These are phyloP conservation scores for Solanum sitiens DNA, from an alignment of 257 asterid species.

Conservation along the genomic window DNA sequence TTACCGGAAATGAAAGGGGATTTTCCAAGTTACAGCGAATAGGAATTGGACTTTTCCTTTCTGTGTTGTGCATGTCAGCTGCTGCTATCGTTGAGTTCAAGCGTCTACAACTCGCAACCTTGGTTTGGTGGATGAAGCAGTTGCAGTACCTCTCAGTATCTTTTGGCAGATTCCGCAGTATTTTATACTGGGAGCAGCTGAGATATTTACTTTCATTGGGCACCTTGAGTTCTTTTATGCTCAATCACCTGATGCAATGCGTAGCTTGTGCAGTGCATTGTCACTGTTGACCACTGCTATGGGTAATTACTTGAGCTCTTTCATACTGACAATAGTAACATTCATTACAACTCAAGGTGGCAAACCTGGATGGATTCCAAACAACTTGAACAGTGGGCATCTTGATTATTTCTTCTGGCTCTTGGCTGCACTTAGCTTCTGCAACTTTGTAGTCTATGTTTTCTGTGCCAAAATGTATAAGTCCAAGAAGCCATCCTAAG, in stretches of 20 bases:
- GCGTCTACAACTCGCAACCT: background rate
- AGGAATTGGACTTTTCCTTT: background rate
- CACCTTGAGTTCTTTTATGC: constrained; percentile 83
- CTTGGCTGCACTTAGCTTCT: constrained; percentile 61
- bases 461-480: constrained; percentile 60
- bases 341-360: constrained; percentile 57
- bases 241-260: constrained; percentile 96
- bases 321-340: constrained; percentile 66
- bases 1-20: background rate
- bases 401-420: constrained; percentile 86
- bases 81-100: background rate
- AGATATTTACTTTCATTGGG: background rate
- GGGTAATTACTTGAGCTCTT: constrained; percentile 71
- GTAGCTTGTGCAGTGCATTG: constrained; percentile 77
- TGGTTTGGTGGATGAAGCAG: background rate
- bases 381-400: constrained; percentile 73
- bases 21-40: background rate
- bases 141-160: background rate
- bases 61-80: background rate
- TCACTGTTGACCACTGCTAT: constrained; percentile 53
- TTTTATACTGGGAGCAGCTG: background rate
- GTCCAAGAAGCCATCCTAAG: constrained; percentile 54
- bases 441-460: constrained; percentile 49
- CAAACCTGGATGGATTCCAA: constrained; percentile 72
- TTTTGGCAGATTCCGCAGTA: background rate